Percentiles rank a stretch among this genome's conserved stretches.
phyloP scores from a whole-genome alignment of 1,284 basidiomycete genomes.

The Pseudozyma pruni region DNA sequence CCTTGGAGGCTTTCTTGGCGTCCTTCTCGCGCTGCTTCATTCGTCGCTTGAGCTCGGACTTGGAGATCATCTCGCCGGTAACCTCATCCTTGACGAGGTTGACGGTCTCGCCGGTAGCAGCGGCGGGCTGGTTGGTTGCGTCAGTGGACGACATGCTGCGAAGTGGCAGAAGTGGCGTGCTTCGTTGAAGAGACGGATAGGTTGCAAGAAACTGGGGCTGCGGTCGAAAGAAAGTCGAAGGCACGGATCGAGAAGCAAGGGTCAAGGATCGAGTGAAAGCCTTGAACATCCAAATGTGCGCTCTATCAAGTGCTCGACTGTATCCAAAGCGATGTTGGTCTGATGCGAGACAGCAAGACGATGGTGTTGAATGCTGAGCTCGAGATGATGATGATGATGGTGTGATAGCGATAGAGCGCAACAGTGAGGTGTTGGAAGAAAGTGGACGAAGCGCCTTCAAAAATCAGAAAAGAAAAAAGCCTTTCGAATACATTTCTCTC shows the following conservation, averaged over 20 bases:
- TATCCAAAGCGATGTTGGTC: no score
- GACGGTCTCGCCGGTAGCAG: constrained; percentile 36
- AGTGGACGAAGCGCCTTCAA: no score
- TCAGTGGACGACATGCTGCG: constrained; percentile 49
- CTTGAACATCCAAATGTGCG: constrained; percentile 36
- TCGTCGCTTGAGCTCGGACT: constrained; percentile 64
- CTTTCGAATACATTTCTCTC: no score
- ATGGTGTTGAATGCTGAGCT: no score
- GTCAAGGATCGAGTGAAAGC: constrained; percentile 23
- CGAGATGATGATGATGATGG: constrained; percentile 2
- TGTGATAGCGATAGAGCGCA: neutral
- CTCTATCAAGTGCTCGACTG: no score
- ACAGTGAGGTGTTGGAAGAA: no score
- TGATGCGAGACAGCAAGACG: no score
- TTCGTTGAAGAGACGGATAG: neutral
- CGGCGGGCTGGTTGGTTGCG: constrained; percentile 41
- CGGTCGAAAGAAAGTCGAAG: constrained; percentile 13
- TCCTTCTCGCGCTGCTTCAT: constrained; percentile 79
- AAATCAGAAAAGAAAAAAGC: neutral
- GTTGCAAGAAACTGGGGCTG: constrained; percentile 1
- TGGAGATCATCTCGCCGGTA: constrained; percentile 67
- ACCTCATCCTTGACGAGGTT: constrained; percentile 64
- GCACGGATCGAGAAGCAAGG: constrained; percentile 20
- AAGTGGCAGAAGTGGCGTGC: neutral
- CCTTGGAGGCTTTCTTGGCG: constrained; percentile 82